A percentile compares a stretch with the other conserved stretches of the same genome.
Evolutionary conservation across 2,329 filamentous ascomycete species (phyloP).

Genomic region (Calonectria hongkongensis): DNA sequence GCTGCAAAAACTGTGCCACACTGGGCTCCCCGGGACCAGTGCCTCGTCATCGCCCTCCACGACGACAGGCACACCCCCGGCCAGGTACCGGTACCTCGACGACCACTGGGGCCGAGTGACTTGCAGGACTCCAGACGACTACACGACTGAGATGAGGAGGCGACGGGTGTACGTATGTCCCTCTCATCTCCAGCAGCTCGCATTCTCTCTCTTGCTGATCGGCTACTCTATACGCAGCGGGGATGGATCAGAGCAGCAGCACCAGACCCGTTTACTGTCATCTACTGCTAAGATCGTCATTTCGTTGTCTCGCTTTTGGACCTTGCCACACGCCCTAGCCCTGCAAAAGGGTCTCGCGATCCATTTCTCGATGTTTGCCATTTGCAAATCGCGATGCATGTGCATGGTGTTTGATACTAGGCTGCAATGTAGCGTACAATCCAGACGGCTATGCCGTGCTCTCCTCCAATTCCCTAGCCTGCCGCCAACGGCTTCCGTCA

Average conservation of each 20-base stretch:
- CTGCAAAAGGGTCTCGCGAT: constrained; percentile 13
- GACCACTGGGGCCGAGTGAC: constrained; percentile 45
- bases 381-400: constrained; percentile 25
- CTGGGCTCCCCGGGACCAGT: constrained; percentile 53
- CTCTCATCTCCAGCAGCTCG: constrained; percentile 29
- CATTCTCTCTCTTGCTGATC: constrained; percentile 32
- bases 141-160: constrained; percentile 24
- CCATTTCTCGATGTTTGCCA: constrained; percentile 28
- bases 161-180: constrained; percentile 29
- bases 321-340: constrained; percentile 28
- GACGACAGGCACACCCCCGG: constrained; percentile 51
- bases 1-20: constrained; percentile 52
- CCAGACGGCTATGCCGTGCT: constrained; percentile 27
- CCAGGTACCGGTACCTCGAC: constrained; percentile 55
- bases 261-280: constrained; percentile 21
- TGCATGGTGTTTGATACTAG: constrained; percentile 18
- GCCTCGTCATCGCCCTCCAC: constrained; percentile 64
- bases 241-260: constrained; percentile 25
- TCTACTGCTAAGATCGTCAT: constrained; percentile 33
- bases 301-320: constrained; percentile 7
- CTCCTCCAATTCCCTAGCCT: constrained; percentile 19
- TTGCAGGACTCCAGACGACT: constrained; percentile 45
- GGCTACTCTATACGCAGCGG: constrained; percentile 24
- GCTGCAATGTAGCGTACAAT: constrained; percentile 6
- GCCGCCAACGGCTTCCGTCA: constrained; percentile 20